Evolutionary conservation across 2,329 filamentous ascomycete species (phyloP).

Genomic region (Aspergillus tanneri): DNA sequence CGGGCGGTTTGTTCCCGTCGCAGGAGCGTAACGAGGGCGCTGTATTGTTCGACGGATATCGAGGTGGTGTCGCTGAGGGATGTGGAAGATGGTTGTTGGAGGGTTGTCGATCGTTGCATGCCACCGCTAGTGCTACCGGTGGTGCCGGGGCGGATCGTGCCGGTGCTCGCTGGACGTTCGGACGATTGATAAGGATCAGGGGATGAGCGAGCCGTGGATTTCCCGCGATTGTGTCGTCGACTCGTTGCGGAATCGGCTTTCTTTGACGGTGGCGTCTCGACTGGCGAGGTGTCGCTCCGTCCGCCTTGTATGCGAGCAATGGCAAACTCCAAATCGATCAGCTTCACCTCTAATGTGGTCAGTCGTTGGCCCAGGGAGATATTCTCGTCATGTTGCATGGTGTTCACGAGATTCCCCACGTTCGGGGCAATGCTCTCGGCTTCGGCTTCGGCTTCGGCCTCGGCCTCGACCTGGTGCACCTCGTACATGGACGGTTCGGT

Average conservation of each 20-base stretch:
- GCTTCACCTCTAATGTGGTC: slow-evolving; percentile 51
- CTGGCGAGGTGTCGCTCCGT: slow-evolving; percentile 19
- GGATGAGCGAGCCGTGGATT: slow-evolving; percentile 6
- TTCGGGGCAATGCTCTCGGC: slow-evolving; percentile 32
- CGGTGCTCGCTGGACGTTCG: slow-evolving; percentile 30
- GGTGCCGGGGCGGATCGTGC: slow-evolving; percentile 36
- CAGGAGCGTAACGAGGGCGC: slow-evolving; percentile 46
- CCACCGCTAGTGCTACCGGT: slow-evolving; percentile 19
- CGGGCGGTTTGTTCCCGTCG: slow-evolving; percentile 49
- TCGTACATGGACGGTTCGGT: slow-evolving; percentile 22
- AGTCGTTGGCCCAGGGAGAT: slow-evolving; percentile 47
- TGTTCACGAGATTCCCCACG: slow-evolving; percentile 39
- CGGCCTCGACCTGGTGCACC: slow-evolving; percentile 12
- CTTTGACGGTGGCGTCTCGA: neutral
- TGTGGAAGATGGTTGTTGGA: slow-evolving; percentile 31
- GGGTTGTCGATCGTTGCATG: slow-evolving; percentile 26
- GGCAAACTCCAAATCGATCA: slow-evolving; percentile 52
- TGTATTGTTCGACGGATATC: slow-evolving; percentile 50
- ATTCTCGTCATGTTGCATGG: slow-evolving; percentile 42
- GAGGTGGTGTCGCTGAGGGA: slow-evolving; percentile 34
- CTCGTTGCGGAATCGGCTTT: slow-evolving; percentile 14
- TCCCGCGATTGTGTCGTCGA: slow-evolving; percentile 15
- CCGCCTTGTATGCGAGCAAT: slow-evolving; percentile 49
- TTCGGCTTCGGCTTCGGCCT: slow-evolving; percentile 13
- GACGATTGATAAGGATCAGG: slow-evolving; percentile 14